Evolutionary conservation across 768 basidiomycete species (phyloP), one percentile per base, ranked within the genome.

Genomic region (Psilocybe azurescens): DNA sequence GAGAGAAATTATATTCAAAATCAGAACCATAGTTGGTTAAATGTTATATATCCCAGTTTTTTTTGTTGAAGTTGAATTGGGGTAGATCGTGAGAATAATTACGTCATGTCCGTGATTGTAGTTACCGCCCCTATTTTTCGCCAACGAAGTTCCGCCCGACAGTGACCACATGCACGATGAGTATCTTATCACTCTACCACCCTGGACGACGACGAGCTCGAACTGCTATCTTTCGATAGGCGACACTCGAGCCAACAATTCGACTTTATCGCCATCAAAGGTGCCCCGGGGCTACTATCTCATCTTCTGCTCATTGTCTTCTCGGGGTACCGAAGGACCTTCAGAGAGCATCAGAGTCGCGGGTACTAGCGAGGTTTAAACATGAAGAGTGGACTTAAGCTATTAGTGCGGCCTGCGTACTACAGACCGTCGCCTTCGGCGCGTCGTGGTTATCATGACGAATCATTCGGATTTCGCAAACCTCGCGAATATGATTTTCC

Each of bases 391-490:
- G 41, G 41, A 8, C 41, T 44, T 7, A n/a, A 5, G 14, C n/a
- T 44, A 11, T n/a, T 32, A 0, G 24, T 30, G 30, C 28, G 51
- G 30, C 14, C 16, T 33, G 10, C n/a, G 16, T 36, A 6, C 13
- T 39, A 44, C 11, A 41, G 38, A 28, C 20, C 5, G 6, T 9
- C 9, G 5, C 10, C 20, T 29, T 24, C 39, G 39, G 79, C 66
- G 14, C 77, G 50, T 63, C 69, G 74, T 28, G 46, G 28, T 49
- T 93, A 93, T 75, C 91, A 93, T 63, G 91, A 93, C 74, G 86
- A 90, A 64, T 92, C 90, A 2, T 93, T 89, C 70, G 91, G 91
- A 1, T 93, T 88, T 69, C 80, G 91, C 39, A 86, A 88, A 71
- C 81, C 83, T 1, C 81, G 84, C 58, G 77, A 81, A 68, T 90